Evolutionary conservation across 352 stramenopile species (phyloP).

Genomic region (Halophytophthora batemanensis): DNA sequence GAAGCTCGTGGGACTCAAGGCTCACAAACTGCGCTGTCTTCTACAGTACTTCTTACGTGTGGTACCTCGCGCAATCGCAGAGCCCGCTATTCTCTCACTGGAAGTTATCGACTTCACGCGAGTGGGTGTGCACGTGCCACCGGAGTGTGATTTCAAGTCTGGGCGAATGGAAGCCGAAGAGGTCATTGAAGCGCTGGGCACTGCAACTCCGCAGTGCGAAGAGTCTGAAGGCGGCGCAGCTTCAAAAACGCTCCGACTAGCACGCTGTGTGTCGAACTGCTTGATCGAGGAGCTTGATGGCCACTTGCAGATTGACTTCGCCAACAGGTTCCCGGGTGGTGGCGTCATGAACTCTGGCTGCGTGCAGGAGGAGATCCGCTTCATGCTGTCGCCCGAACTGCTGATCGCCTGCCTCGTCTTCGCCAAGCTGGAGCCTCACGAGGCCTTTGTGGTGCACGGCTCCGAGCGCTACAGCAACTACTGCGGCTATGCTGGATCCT

Average conservation of each 20-base stretch:
- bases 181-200: conserved; percentile 10
- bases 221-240: not conserved
- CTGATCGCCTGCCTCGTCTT: conserved; percentile 66
- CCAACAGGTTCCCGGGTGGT: conserved; percentile 76
- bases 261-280: conserved; percentile 30
- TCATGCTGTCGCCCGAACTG: conserved; percentile 69
- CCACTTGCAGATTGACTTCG: conserved; percentile 81
- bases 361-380: conserved; percentile 85
- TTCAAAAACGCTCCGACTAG: conserved; percentile 7
- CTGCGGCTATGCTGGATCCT: conserved; percentile 57
- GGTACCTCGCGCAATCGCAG: conserved; percentile 27
- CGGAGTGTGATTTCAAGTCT: not conserved
- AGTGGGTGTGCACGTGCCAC: conserved; percentile 27
- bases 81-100: conserved; percentile 8
- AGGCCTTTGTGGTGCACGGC: conserved; percentile 70
- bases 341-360: conserved; percentile 69
- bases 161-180: conserved; percentile 14
- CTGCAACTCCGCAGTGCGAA: not conserved
- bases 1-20: conserved; percentile 37
- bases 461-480: conserved; percentile 59
- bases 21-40: conserved; percentile 65
- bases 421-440: conserved; percentile 54
- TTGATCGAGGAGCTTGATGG: conserved; percentile 63
- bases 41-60: conserved; percentile 69
- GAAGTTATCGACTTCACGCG: conserved; percentile 65